A percentile compares a stretch with the other conserved stretches of the same genome.
These are phyloP conservation scores for Alternaria alternata DNA, from an alignment of 2,329 filamentous ascomycete species.

Conservation along the genomic window DNA sequence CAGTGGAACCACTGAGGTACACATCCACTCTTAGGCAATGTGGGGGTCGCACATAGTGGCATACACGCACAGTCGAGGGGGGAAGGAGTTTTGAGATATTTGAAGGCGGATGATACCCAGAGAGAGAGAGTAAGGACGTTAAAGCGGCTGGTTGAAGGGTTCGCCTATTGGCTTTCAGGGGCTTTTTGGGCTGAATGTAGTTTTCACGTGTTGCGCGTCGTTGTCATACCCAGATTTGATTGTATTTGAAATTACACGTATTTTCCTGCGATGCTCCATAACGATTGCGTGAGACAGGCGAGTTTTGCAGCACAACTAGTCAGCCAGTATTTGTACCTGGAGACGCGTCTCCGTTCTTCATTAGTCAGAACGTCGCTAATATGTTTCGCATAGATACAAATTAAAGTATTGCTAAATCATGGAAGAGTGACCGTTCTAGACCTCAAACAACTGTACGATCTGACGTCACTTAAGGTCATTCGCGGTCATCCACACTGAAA, in stretches of 20 bases:
- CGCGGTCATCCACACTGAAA: background rate
- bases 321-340: background rate
- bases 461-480: conserved; percentile 4
- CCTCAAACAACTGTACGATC: background rate
- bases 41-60: background rate
- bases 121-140: background rate
- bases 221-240: background rate
- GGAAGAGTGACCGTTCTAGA: background rate
- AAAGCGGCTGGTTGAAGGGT: background rate
- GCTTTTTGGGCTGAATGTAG: background rate
- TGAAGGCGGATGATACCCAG: conserved; percentile 20
- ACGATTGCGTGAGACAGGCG: background rate
- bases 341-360: background rate
- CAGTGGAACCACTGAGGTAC: conserved; percentile 57
- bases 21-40: conserved; percentile 46
- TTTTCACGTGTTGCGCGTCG: background rate
- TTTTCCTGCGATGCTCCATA: background rate
- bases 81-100: background rate
- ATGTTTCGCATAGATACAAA: background rate
- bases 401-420: background rate
- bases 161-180: background rate
- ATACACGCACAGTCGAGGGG: background rate
- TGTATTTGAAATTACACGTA: background rate
- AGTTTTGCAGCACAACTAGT: no score
- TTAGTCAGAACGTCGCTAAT: background rate